Evolutionary conservation across 2,329 filamentous ascomycete genomes (phyloP).

Genomic region (Botryotinia globosa): DNA sequence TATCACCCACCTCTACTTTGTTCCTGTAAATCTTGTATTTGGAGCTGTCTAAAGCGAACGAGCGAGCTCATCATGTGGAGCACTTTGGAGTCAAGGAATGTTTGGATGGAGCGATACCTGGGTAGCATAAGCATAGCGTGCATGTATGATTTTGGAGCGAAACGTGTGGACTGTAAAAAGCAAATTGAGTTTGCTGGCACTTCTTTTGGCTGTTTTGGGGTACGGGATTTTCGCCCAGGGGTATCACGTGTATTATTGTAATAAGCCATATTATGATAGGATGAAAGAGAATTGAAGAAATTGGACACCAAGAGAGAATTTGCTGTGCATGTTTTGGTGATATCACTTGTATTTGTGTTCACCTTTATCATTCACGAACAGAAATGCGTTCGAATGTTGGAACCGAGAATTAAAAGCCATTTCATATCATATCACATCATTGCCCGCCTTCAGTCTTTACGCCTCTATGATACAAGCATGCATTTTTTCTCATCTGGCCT

Average conservation of each 20-base stretch:
- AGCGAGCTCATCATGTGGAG: neutral
- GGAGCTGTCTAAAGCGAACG: neutral
- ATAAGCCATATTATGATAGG: neutral
- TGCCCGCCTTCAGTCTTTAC: conserved; percentile 21
- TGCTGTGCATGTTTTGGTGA: neutral
- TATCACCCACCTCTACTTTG: neutral
- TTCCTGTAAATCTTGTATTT: neutral
- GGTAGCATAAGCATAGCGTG: neutral
- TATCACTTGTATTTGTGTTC: neutral
- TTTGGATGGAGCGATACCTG: neutral
- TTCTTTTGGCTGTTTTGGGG: neutral
- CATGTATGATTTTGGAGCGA: neutral
- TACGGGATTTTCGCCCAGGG: neutral
- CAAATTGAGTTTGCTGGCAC: neutral
- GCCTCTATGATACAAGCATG: conserved; percentile 36
- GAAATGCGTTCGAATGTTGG: neutral
- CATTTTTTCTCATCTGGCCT: conserved; percentile 21
- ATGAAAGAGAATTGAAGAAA: neutral
- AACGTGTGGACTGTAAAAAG: neutral
- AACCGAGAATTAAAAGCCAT: neutral
- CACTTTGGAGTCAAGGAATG: neutral
- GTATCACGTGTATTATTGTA: neutral
- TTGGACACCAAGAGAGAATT: neutral
- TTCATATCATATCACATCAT: conserved; percentile 15
- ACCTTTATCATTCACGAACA: neutral